These are phyloP conservation scores for Melampsora americana DNA, from an alignment of 1,284 basidiomycete species.

Conservation along the genomic window DNA sequence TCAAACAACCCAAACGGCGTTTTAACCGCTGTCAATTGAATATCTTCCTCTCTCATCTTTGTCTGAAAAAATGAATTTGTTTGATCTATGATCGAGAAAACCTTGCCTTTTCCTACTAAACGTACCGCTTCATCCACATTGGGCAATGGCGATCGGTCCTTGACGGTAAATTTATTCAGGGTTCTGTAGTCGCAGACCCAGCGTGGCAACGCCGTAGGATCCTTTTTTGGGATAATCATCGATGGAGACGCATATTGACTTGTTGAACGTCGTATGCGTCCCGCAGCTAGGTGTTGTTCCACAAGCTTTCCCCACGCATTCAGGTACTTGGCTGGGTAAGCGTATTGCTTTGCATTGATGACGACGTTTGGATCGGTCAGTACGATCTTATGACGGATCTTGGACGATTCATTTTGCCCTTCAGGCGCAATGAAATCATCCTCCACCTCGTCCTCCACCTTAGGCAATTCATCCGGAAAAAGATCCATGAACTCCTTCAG, in stretches of 20 bases:
- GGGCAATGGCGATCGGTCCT: slow-evolving; percentile 45
- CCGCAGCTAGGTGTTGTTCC: slow-evolving; percentile 40
- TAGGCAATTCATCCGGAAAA: not conserved
- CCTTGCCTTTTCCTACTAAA: slow-evolving; percentile 42
- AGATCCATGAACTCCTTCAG: not conserved
- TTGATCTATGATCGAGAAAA: slow-evolving; percentile 57
- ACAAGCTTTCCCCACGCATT: slow-evolving; percentile 35
- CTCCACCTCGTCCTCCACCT: not conserved
- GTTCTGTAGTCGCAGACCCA: too few relatives aligned
- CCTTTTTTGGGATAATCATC: too few relatives aligned
- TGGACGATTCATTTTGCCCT: not conserved
- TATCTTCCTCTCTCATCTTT: slow-evolving; percentile 55
- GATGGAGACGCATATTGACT: too few relatives aligned
- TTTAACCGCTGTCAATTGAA: slow-evolving; percentile 55
- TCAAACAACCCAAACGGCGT: slow-evolving; percentile 57
- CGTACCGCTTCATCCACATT: slow-evolving; percentile 9
- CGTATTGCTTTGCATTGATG: slow-evolving; percentile 38
- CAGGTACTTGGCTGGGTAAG: slow-evolving; percentile 21
- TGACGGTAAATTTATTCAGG: slow-evolving; percentile 45
- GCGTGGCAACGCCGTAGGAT: too few relatives aligned
- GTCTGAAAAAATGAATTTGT: too few relatives aligned
- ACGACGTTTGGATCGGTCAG: slow-evolving; percentile 13
- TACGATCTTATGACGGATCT: not conserved
- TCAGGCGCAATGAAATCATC: too few relatives aligned
- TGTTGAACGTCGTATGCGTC: slow-evolving; percentile 40